A percentile compares a stretch with the other conserved stretches of the same genome.
Conservation (phyloP, 2,329 filamentous ascomycete species). For the Nannizziopsis arthrosporioides region DNA sequence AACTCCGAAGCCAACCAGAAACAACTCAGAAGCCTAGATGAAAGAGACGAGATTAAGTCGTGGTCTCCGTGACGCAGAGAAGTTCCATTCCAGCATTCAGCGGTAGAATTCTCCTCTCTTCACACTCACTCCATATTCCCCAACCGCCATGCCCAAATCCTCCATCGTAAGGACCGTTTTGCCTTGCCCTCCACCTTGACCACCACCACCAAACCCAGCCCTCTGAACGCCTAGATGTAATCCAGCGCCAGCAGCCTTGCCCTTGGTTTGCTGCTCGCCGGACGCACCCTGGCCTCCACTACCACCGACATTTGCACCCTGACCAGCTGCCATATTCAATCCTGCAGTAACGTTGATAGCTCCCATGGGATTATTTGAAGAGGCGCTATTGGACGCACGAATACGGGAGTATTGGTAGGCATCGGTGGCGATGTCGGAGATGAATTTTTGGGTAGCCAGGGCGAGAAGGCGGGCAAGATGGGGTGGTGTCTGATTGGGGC, state of each 20-base stretch:
- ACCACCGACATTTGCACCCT: constrained; percentile 39
- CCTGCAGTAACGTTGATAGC: constrained; percentile 59
- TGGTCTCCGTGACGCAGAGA: neutral
- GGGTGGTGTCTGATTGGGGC: constrained; percentile 63
- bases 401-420: constrained; percentile 97
- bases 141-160: constrained; percentile 93
- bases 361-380: constrained; percentile 82
- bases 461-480: constrained; percentile 87
- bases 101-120: constrained; percentile 96
- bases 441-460: constrained; percentile 97
- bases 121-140: constrained; percentile 94
- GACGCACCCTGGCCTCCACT: constrained; percentile 35
- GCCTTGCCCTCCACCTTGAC: constrained; percentile 70
- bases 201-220: constrained; percentile 74
- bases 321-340: constrained; percentile 47
- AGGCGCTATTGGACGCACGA: constrained; percentile 75
- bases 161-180: constrained; percentile 96
- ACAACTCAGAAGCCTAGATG: neutral
- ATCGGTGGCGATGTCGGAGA: constrained; percentile 92
- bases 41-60: neutral
- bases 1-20: neutral
- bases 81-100: constrained; percentile 31
- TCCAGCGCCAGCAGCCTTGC: constrained; percentile 33
- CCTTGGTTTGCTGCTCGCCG: constrained; percentile 36
- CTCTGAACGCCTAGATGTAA: constrained; percentile 60